Base-by-base conservation (phyloP, 2,329 filamentous ascomycete genomes). In the Drechmeria coniospora region DNA sequence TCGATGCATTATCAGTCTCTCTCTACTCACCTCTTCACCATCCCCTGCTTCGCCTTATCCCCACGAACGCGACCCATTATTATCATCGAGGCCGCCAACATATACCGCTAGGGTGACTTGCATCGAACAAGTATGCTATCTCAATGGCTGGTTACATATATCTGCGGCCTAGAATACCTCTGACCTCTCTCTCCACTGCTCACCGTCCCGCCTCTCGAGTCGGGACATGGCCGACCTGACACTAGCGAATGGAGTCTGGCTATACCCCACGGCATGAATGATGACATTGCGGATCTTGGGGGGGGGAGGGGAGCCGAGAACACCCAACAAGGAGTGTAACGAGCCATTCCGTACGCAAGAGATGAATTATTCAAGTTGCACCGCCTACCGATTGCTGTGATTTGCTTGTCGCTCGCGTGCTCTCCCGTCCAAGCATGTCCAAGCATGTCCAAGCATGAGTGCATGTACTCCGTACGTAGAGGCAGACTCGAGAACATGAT, bases 21-120 rank as follows among this genome's bases (percentile, higher is more conserved):
- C 41, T 39, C 43, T 42, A 40, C 43, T 40, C 36, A 27, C 38
- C 36, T 32, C 38, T 34, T 41, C 40, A 38, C 36, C 30, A 37
- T 36, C 30, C 33, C 37, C 36, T 32, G 25, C 30, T 22, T 33
- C 25, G 21, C 28, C 26, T 25, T 18, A n/a, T n/a, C n/a, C n/a
- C 18, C 22, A 25, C 21, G 18, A n/a, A 25, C 21, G 15, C 14
- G 30, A 5, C 13, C 20, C 15, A 21, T 4, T 25, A 10, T 13
- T 28, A 7, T 26, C 25, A 13, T 8, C 16, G 19, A 23, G 20
- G 15, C 25, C 22, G 20, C 13, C 15, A 15, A 27, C 15, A 21
- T 27, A 20, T 13, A 16, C 13, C 20, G 18, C 22, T 27, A 23
- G 16, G 27, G 23, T 32, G 23, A 23, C 26, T 17, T n/a, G 23